Conservation (phyloP, 2,329 filamentous ascomycete species). For the Claviceps africana region DNA sequence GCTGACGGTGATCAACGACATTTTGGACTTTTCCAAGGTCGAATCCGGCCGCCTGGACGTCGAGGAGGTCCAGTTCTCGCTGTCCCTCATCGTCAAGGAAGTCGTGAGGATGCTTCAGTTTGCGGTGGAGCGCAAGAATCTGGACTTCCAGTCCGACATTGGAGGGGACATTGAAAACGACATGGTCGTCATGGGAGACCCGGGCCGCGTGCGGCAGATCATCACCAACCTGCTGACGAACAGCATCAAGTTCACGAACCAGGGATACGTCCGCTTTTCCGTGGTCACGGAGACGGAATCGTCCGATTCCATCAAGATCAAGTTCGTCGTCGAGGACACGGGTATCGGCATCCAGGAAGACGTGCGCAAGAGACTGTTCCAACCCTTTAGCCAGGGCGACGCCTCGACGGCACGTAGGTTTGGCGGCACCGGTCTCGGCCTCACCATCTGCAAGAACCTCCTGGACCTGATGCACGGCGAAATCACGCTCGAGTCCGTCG, state of each 20-base stretch:
- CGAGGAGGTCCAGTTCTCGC: conserved; percentile 66
- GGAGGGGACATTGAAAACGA: conserved; percentile 48
- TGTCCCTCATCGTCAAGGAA: conserved; percentile 60
- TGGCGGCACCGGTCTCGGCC: conserved; percentile 61
- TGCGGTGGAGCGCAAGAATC: conserved; percentile 64
- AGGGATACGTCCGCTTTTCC: conserved; percentile 53
- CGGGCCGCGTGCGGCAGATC: conserved; percentile 71
- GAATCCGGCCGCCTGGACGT: conserved; percentile 66
- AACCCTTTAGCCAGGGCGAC: conserved; percentile 71
- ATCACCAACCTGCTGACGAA: conserved; percentile 68
- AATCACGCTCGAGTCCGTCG: conserved; percentile 54
- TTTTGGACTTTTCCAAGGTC: conserved; percentile 78
- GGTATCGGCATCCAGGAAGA: conserved; percentile 73
- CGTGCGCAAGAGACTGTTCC: conserved; percentile 58
- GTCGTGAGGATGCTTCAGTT: conserved; percentile 81
- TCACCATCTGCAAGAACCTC: conserved; percentile 71
- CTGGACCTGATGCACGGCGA: conserved; percentile 65
- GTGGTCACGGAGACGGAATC: conserved; percentile 51
- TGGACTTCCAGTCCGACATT: conserved; percentile 56
- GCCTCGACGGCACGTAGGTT: conserved; percentile 67
- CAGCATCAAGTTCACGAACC: conserved; percentile 60
- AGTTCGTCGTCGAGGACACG: conserved; percentile 62
- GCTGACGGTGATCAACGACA: conserved; percentile 81
- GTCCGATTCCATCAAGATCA: conserved; percentile 49
- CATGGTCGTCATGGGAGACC: conserved; percentile 73